Evolutionary conservation across 2,329 filamentous ascomycete genomes (phyloP).

Genomic region (Pseudocercospora fuligena): DNA sequence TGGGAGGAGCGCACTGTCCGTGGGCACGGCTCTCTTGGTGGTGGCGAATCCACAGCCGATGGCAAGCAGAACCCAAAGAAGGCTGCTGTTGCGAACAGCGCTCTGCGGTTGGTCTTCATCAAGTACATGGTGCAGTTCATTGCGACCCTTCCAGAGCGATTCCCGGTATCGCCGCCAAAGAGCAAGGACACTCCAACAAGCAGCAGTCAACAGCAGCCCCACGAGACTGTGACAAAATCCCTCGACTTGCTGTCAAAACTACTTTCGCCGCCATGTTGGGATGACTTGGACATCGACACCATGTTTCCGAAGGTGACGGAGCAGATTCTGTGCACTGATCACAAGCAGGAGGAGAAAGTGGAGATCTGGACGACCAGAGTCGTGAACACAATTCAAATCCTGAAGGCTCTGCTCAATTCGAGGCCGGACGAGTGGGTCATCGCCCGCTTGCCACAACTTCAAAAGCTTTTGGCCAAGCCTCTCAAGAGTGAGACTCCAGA

Average conservation of each 20-base stretch:
- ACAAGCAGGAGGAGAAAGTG: conserved; percentile 52
- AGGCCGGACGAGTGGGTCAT: conserved; percentile 92
- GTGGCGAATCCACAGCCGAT: conserved; percentile 32
- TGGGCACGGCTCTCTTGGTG: conserved; percentile 52
- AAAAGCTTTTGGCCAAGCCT: conserved; percentile 88
- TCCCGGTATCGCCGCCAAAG: conserved; percentile 70
- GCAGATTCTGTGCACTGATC: conserved; percentile 78
- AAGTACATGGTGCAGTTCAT: conserved; percentile 98
- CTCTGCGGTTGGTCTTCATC: conserved; percentile 77
- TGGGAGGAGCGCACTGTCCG: conserved; percentile 88
- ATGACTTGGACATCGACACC: conserved; percentile 81
- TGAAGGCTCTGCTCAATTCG: conserved; percentile 85
- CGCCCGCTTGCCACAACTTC: conserved; percentile 74
- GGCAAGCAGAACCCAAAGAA: conserved; percentile 35
- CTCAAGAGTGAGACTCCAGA: conserved; percentile 88
- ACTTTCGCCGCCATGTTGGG: conserved; percentile 86
- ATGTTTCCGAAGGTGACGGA: conserved; percentile 90
- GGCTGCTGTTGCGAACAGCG: conserved; percentile 48
- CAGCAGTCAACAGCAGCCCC: conserved; percentile 50
- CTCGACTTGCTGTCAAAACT: conserved; percentile 82
- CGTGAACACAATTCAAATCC: conserved; percentile 90
- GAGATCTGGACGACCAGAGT: conserved; percentile 84
- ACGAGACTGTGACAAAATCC: conserved; percentile 83
- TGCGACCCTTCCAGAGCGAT: conserved; percentile 84
- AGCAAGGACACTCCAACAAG: conserved; percentile 52